phyloP scores from a whole-genome alignment of 2,329 filamentous ascomycete species.

The Fusarium napiforme region DNA sequence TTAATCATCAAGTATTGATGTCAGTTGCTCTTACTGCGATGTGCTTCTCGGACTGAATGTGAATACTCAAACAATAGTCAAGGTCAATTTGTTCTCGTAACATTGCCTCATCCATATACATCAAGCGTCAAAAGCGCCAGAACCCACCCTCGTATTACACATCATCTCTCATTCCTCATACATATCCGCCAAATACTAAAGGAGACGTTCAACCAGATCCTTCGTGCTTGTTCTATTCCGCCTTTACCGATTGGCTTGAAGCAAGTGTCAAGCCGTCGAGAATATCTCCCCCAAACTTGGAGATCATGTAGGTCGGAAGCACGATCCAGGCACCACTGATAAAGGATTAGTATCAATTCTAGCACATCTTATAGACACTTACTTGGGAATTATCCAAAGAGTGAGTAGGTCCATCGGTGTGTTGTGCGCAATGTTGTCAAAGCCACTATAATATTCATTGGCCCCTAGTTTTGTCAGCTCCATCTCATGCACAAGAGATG shows the following conservation, averaged over 20 bases:
- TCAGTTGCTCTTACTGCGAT: neutral
- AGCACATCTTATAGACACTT: slow-evolving; percentile 31
- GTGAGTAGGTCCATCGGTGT: slow-evolving; percentile 55
- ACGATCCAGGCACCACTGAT: slow-evolving; percentile 66
- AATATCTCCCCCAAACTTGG: slow-evolving; percentile 60
- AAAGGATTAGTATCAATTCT: neutral
- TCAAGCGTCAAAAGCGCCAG: neutral
- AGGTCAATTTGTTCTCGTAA: neutral
- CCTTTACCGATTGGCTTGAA: slow-evolving; percentile 45
- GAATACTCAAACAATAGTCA: neutral
- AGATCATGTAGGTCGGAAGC: slow-evolving; percentile 63
- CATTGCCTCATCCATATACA: neutral
- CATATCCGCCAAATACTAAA: neutral
- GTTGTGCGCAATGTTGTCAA: slow-evolving; percentile 69
- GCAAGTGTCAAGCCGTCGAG: slow-evolving; percentile 57
- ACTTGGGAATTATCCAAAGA: slow-evolving; percentile 71
- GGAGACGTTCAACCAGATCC: too few relatives aligned
- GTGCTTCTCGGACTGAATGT: neutral
- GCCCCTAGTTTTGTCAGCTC: slow-evolving; percentile 54
- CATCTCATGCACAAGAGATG: accelerated
- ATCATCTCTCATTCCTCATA: slow-evolving; percentile 18
- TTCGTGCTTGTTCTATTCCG: neutral
- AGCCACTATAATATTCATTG: slow-evolving; percentile 66
- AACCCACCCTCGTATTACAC: neutral
- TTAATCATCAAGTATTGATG: neutral